A percentile compares a stretch with the other conserved stretches of the same genome.
Conservation (phyloP, 768 basidiomycete genomes). For the Lenzites betulinus region DNA sequence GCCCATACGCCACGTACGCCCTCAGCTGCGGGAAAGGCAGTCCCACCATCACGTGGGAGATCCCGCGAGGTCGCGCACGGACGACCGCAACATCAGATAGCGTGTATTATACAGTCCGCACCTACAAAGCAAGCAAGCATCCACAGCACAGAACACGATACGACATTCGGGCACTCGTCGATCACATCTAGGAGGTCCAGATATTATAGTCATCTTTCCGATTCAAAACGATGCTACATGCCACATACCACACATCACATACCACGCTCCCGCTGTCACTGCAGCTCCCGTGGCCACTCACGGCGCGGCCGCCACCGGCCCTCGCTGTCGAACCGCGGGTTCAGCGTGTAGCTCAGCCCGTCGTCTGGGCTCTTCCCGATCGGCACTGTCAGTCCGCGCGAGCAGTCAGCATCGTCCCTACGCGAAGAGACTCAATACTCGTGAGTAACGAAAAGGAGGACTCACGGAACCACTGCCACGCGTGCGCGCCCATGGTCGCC, state of each 20-base stretch:
- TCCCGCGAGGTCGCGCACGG: too few relatives aligned
- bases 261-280: slow-evolving; percentile 37
- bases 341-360: slow-evolving; percentile 64
- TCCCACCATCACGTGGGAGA: too few relatives aligned
- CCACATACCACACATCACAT: too few relatives aligned
- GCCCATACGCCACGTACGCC: too few relatives aligned
- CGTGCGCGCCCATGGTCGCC: slow-evolving; percentile 74
- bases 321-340: slow-evolving; percentile 71
- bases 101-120: not conserved
- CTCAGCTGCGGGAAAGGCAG: too few relatives aligned
- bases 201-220: not conserved
- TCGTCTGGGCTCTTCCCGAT: slow-evolving; percentile 57
- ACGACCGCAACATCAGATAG: not conserved
- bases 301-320: slow-evolving; percentile 66
- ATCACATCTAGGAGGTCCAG: not conserved
- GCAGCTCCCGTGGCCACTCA: slow-evolving; percentile 72
- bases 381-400: slow-evolving; percentile 37
- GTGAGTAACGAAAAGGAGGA: slow-evolving; percentile 26
- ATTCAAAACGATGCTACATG: too few relatives aligned
- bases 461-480: slow-evolving; percentile 81
- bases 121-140: not conserved
- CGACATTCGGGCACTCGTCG: not conserved
- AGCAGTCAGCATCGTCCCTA: not conserved
- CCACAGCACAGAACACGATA: not conserved
- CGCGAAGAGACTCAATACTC: too few relatives aligned